These are phyloP conservation scores for Abortiporus biennis DNA, from an alignment of 1,284 basidiomycete species.

Conservation along the genomic window DNA sequence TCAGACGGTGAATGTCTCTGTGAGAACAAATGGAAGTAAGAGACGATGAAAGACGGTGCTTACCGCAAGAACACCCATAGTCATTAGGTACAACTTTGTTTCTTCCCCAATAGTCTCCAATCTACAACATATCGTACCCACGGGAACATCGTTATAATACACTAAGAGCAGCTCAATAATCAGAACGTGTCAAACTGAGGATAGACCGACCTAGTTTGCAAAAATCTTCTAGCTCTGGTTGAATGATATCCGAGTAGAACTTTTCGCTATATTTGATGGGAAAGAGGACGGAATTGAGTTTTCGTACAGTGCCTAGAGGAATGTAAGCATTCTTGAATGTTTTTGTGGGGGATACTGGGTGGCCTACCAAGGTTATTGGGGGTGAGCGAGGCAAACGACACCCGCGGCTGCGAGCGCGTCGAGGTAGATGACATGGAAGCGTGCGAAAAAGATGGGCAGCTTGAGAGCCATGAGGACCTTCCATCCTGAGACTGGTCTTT, in stretches of 20 bases:
- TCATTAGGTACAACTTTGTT: slow-evolving; percentile 71
- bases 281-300: slow-evolving; percentile 75
- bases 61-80: slow-evolving; percentile 79
- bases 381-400: slow-evolving; percentile 68
- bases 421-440: slow-evolving; percentile 29
- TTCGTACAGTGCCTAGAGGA: slow-evolving; percentile 59
- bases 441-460: slow-evolving; percentile 16
- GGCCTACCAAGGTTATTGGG: slow-evolving; percentile 58
- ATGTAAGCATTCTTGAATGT: slow-evolving; percentile 7
- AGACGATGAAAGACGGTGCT: too few species aligned
- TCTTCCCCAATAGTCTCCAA: slow-evolving; percentile 58
- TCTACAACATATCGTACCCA: slow-evolving; percentile 77
- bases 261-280: slow-evolving; percentile 79
- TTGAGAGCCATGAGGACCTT: too few species aligned
- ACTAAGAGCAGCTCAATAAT: slow-evolving; percentile 45
- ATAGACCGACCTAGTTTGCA: slow-evolving; percentile 64
- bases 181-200: neutral
- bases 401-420: slow-evolving; percentile 33
- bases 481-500: too few species aligned
- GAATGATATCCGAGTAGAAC: slow-evolving; percentile 71
- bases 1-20: too few species aligned
- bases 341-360: neutral
- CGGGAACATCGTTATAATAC: slow-evolving; percentile 81
- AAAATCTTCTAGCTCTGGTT: slow-evolving; percentile 68
- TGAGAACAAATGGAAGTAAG: slow-evolving; percentile 10